Base-by-base conservation (phyloP, 306 rosid genomes). In the Lathyrus aphaca region DNA sequence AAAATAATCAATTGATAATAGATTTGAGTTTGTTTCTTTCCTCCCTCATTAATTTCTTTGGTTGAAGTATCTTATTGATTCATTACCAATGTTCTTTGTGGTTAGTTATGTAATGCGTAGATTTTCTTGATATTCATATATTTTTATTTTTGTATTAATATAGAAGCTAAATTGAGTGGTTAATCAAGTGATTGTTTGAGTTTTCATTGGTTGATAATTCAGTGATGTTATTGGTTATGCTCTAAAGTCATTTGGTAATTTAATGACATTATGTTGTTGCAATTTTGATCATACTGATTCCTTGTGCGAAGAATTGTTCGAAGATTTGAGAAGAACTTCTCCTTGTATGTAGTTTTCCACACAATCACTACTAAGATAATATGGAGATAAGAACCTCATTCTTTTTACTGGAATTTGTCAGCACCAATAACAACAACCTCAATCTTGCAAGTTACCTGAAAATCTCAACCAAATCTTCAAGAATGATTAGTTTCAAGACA, bases 191-290 rank as follows among this genome's bases (percentile, higher is more conserved):
- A 48, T 29, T 56, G 25, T 38, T 49, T 49, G 27, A 16, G 70
- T 1, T 23, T 55, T 67, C n/a, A 11, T 13, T 8, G 12, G 49
- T 67, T 18, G 60, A 68, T 37, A 13, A 67, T 21, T 73, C 18
- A 59, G 5, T 42, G 42, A 40, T 57, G 74, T 29, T 58, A 23
- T 49, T 60, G 42, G 57, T 25, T 69, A 30, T 68, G 73, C 19
- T 45, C 25, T 18, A 18, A 57, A 5, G 13, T 53, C 16, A 32
- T 15, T 59, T 10, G 3, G n/a, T 59, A 35, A 59, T 37, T 37
- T 4, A 10, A 62, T 16, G 49, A 18, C 15, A 62, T 39, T 57
- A 16, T 29, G 66, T n/a, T n/a, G n/a, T 50, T n/a, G n/a, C n/a
- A n/a, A 19, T n/a, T n/a, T 71, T 83, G 78, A n/a, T n/a, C n/a